Base-by-base conservation (phyloP, 2,329 filamentous ascomycete species). In the Colletotrichum agaves region DNA sequence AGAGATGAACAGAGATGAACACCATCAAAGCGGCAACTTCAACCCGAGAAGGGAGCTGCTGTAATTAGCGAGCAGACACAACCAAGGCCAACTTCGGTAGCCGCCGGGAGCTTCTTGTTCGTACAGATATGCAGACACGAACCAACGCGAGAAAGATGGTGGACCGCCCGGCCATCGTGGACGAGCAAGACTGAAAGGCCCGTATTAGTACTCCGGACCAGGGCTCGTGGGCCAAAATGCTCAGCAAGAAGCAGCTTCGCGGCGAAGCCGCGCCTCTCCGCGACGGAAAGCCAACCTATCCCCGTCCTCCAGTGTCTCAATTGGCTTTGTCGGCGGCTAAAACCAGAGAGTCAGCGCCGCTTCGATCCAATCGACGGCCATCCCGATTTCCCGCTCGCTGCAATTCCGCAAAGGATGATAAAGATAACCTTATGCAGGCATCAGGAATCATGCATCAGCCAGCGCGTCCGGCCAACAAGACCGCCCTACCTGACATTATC, bases 371-470 rank as follows among this genome's bases (percentile, higher is more conserved):
- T 58, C 11, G 43, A 47, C 17, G 55, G 17, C 27, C 39, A 35
- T 57, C 53, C 37, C 53, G 35, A 57, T 57, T 58, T 58, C 33
- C 44, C 44, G 55, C 47, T 35, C 31, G 23, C 33, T 49, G 43
- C 43, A 19, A 17, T 21, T 5, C 33, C 19, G 19, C 43, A 15
- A 12, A 33, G 12, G 57, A 21, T 27, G 44, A 50, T 33, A 27
- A 60, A 27, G 50, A 60, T 60, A 60, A 60, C 57, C 37, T 50
- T 60, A 50, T 60, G 57, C 57, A 50, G 5, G 10, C 33, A 50
- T 23, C 57, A 60, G 57, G 57, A 44, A 60, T 60, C 43, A 60
- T 41, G 43, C 44, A 59, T 39, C 41, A 49, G 43, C 19, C 57
- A 50, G 44, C 57, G 13, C 41, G 43, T 19, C 43, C 33, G 33